Evolutionary conservation across 2,329 filamentous ascomycete genomes (phyloP).

Genomic region (Orbilia quercus): DNA sequence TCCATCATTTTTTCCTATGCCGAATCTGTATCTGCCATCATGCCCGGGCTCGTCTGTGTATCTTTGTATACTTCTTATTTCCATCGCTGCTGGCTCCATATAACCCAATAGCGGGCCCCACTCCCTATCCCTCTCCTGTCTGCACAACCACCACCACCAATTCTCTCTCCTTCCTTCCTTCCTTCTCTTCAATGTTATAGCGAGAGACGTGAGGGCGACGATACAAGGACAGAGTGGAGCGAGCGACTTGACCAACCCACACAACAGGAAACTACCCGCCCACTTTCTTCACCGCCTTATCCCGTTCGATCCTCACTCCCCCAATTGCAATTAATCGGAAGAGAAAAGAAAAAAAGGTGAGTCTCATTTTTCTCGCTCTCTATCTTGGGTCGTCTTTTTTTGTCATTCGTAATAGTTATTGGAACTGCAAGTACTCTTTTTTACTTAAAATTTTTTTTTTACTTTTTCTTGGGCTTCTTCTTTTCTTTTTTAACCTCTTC

Average conservation of each 20-base stretch:
- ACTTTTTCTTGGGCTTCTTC: slow-evolving; percentile 9
- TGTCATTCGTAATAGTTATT: slow-evolving; percentile 52
- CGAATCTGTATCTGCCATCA: slow-evolving; percentile 55
- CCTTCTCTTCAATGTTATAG: slow-evolving; percentile 18
- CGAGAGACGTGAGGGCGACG: slow-evolving; percentile 42
- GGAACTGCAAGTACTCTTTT: slow-evolving; percentile 1
- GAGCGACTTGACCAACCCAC: slow-evolving; percentile 54
- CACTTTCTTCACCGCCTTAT: slow-evolving; percentile 48
- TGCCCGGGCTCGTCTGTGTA: slow-evolving; percentile 19
- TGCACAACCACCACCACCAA: slow-evolving; percentile 46
- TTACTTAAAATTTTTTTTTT: slow-evolving; percentile 7
- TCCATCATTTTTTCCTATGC: slow-evolving; percentile 52
- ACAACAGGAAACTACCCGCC: slow-evolving; percentile 32
- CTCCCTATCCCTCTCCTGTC: slow-evolving; percentile 52
- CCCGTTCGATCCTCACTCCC: slow-evolving; percentile 54
- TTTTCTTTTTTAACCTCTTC: slow-evolving; percentile 14
- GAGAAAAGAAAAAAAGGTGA: slow-evolving; percentile 47
- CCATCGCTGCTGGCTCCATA: slow-evolving; percentile 30
- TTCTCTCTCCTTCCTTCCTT: no score
- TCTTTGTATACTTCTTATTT: slow-evolving; percentile 41
- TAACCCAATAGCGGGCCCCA: slow-evolving; percentile 49
- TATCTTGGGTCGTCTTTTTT: slow-evolving; percentile 48
- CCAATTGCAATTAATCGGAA: no score
- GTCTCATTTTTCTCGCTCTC: slow-evolving; percentile 40
- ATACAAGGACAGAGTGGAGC: slow-evolving; percentile 55